Evolutionary conservation across 352 stramenopile species (phyloP).

Genomic region (Elongisporangium undulatum): DNA sequence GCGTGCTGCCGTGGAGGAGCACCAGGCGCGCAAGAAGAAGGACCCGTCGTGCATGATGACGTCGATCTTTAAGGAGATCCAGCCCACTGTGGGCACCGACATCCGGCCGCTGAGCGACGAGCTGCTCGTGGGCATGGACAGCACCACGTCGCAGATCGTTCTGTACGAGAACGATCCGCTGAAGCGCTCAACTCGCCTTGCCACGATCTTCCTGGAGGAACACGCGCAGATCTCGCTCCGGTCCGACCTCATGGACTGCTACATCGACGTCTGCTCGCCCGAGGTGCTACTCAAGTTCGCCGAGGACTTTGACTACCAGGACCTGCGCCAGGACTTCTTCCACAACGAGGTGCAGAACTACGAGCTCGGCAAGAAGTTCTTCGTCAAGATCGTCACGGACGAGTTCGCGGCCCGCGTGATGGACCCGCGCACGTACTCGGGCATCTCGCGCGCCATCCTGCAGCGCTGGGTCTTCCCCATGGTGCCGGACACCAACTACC

Average conservation of each 20-base stretch:
- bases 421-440: slow-evolving; percentile 92
- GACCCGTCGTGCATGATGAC: slow-evolving; percentile 96
- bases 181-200: slow-evolving; percentile 42
- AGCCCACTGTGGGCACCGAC: slow-evolving; percentile 42
- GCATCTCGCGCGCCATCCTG: slow-evolving; percentile 92
- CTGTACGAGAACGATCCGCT: slow-evolving; percentile 73
- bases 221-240: slow-evolving; percentile 88
- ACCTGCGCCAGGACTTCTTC: slow-evolving; percentile 94
- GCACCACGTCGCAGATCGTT: slow-evolving; percentile 73
- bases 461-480: slow-evolving; percentile 95
- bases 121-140: slow-evolving; percentile 78
- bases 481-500: slow-evolving; percentile 91
- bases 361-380: slow-evolving; percentile 97
- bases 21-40: slow-evolving; percentile 81
- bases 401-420: slow-evolving; percentile 94
- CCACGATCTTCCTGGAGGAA: slow-evolving; percentile 75
- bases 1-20: slow-evolving; percentile 56
- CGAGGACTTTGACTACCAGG: slow-evolving; percentile 99
- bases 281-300: slow-evolving; percentile 97
- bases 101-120: slow-evolving; percentile 78
- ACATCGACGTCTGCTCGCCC: slow-evolving; percentile 97
- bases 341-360: slow-evolving; percentile 97
- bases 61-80: slow-evolving; percentile 90
- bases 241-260: slow-evolving; percentile 95
- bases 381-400: slow-evolving; percentile 89